These are phyloP conservation scores for Cyclotella sp. DNA, from an alignment of 108 stramenopile species.

Conservation along the genomic window DNA sequence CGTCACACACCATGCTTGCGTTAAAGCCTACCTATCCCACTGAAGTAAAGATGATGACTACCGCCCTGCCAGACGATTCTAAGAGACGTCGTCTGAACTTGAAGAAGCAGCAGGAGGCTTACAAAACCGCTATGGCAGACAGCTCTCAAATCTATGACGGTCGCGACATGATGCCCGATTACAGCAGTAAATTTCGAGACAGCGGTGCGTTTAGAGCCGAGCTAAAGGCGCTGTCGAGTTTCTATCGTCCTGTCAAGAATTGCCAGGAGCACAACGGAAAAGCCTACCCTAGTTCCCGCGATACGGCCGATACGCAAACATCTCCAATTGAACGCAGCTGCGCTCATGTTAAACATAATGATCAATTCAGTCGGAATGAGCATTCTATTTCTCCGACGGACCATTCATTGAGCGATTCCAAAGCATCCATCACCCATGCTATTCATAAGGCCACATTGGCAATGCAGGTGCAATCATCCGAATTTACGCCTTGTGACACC, in stretches of 20 bases:
- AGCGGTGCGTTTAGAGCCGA: neutral
- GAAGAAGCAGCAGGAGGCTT: conserved; percentile 1
- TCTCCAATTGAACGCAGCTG: neutral
- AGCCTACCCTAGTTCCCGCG: neutral
- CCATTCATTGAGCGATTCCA: too few species aligned
- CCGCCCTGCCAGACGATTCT: neutral
- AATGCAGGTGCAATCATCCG: too few species aligned
- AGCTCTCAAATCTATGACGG: conserved; percentile 1
- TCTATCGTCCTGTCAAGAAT: neutral
- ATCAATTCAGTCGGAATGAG: neutral
- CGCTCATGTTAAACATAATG: neutral
- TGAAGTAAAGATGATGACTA: neutral
- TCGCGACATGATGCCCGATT: neutral
- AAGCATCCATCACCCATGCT: too few species aligned
- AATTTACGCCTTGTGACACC: too few species aligned
- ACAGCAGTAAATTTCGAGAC: neutral
- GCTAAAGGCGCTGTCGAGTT: neutral
- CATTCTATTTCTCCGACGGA: neutral
- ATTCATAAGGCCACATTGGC: too few species aligned
- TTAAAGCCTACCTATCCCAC: neutral
- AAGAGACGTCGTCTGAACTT: conserved; percentile 2
- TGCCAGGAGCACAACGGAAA: neutral
- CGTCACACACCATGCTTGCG: neutral
- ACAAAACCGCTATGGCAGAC: conserved; percentile 3
- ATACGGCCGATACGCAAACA: neutral